A percentile compares a stretch with the other conserved stretches of the same genome.
These are phyloP conservation scores for Amoeboaphelidium protococcarum DNA, from an alignment of 371 early-diverging fungal species.

Conservation along the genomic window DNA sequence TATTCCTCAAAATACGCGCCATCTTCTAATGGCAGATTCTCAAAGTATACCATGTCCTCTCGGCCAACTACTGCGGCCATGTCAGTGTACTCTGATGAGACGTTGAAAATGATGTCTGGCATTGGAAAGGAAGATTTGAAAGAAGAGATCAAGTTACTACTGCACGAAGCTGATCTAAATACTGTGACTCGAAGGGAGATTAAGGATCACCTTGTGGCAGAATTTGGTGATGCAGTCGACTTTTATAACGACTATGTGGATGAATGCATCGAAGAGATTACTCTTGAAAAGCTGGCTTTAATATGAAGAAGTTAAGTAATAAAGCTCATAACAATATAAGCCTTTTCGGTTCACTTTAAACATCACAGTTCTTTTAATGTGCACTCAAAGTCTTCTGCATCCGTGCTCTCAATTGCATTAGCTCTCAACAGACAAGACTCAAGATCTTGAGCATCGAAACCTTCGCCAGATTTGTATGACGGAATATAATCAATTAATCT, in stretches of 20 bases:
- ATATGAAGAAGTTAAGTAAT: no score
- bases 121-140: neutral
- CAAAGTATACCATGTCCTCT: neutral
- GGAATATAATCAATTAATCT: no score
- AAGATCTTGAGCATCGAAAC: no score
- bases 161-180: slow-evolving; percentile 6
- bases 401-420: no score
- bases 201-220: slow-evolving; percentile 5
- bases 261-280: slow-evolving; percentile 5
- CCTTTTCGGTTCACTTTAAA: no score
- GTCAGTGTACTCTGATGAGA: neutral
- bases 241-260: slow-evolving; percentile 3
- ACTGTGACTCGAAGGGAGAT: slow-evolving; percentile 5
- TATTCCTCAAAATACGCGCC: neutral
- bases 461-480: no score
- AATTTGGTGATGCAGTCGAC: slow-evolving; percentile 4
- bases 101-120: neutral
- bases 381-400: no score
- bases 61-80: neutral
- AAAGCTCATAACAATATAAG: no score
- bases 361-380: no score
- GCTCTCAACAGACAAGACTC: no score
- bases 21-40: neutral
- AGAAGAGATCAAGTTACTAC: slow-evolving; percentile 5
- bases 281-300: slow-evolving; percentile 4